Conservation (phyloP, 1,139 yeast genomes). For the Yamadazyma trypodendri region DNA sequence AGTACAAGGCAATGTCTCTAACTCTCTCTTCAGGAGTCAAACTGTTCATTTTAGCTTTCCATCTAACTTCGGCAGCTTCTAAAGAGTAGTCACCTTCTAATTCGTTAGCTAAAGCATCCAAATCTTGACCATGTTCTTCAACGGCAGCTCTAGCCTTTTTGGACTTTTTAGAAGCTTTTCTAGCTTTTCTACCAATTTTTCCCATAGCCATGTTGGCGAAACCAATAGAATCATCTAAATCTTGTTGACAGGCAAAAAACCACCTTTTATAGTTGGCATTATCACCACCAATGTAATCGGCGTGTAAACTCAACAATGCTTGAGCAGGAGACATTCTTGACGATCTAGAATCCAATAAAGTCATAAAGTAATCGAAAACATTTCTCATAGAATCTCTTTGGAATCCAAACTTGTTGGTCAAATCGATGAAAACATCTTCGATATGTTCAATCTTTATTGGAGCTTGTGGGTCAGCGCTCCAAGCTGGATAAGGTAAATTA, state of each 20-base stretch:
- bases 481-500: constrained; percentile 86
- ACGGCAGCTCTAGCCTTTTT: constrained; percentile 63
- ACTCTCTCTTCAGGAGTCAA: constrained; percentile 69
- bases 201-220: constrained; percentile 69
- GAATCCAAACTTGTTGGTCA: constrained; percentile 91
- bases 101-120: constrained; percentile 64
- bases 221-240: constrained; percentile 42
- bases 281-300: constrained; percentile 74
- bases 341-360: constrained; percentile 88
- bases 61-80: constrained; percentile 51
- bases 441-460: constrained; percentile 83
- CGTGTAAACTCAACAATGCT: constrained; percentile 88
- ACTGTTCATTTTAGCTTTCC: constrained; percentile 51
- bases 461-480: constrained; percentile 89
- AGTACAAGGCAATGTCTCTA: constrained; percentile 84
- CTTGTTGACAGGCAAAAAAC: constrained; percentile 45
- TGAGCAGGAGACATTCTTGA: constrained; percentile 97
- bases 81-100: constrained; percentile 80
- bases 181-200: constrained; percentile 55
- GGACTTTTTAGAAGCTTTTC: constrained; percentile 53
- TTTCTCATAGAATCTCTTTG: constrained; percentile 97
- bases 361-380: constrained; percentile 95
- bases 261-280: constrained; percentile 45
- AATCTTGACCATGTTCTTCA: constrained; percentile 48
- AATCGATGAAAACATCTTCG: constrained; percentile 85